phyloP scores from a whole-genome alignment of 2,329 filamentous ascomycete genomes.

The Ophiostoma montium region DNA sequence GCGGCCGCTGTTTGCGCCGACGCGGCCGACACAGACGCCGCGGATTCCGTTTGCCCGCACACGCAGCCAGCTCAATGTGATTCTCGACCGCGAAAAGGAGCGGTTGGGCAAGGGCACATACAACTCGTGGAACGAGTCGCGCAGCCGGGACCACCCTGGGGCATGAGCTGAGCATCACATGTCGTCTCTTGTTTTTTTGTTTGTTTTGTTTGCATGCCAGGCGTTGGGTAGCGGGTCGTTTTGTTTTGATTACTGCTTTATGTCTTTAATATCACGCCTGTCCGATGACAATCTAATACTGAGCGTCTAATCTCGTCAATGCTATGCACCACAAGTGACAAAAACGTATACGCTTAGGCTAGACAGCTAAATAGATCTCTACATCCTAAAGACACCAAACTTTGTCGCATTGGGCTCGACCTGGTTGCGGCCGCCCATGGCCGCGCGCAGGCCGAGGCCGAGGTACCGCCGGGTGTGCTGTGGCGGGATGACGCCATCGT shows the following conservation, averaged over 20 bases:
- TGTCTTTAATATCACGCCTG: no score
- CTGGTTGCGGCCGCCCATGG: conserved; percentile 53
- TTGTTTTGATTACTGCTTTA: not conserved
- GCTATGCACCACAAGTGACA: no score
- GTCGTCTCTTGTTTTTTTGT: no score
- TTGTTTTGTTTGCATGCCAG: not conserved
- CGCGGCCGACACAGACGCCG: conserved; percentile 30
- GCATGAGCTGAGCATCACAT: not conserved
- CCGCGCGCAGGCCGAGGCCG: conserved; percentile 57
- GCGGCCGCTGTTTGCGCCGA: conserved; percentile 31
- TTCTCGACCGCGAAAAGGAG: conserved; percentile 39
- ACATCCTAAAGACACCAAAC: conserved; percentile 80
- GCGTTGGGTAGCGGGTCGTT: not conserved
- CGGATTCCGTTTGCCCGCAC: conserved; percentile 38
- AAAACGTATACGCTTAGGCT: no score
- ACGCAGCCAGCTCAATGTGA: conserved; percentile 44
- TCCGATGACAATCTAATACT: no score
- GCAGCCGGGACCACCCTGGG: not conserved
- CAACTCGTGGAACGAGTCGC: conserved; percentile 7
- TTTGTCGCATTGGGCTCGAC: conserved; percentile 47
- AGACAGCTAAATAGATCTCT: conserved; percentile 13
- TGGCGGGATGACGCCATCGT: conserved; percentile 69
- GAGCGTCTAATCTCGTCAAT: no score
- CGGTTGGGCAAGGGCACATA: conserved; percentile 20
- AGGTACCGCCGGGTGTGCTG: conserved; percentile 61